Conservation (phyloP, 257 asterid species). For the Solanum etuberosum region DNA sequence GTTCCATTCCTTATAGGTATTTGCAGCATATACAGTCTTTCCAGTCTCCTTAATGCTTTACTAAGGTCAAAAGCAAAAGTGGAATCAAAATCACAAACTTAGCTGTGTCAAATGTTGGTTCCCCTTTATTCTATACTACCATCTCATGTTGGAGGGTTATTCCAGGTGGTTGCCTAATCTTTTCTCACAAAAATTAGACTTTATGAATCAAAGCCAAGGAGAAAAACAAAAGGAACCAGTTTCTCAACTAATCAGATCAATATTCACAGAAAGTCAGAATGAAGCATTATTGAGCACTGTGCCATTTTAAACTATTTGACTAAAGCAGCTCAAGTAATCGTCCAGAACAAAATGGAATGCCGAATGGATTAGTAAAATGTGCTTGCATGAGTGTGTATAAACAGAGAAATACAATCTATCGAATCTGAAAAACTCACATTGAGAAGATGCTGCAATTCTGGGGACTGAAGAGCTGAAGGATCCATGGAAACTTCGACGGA, state of each 20-base stretch:
- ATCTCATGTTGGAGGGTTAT: not conserved
- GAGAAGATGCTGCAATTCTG: conserved; percentile 44
- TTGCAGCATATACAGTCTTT: not conserved
- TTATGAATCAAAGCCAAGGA: not conserved
- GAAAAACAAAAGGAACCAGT: not conserved
- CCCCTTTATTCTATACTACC: not conserved
- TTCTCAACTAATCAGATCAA: not conserved
- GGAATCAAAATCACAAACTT: not conserved
- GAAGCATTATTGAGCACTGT: not conserved
- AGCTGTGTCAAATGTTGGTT: not conserved
- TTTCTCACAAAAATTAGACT: not conserved
- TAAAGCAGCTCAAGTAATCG: not conserved
- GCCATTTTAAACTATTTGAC: not conserved
- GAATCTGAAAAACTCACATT: conserved; percentile 15
- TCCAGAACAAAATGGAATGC: not conserved
- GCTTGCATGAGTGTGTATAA: not conserved
- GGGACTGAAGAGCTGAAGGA: conserved; percentile 27
- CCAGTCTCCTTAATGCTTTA: not conserved
- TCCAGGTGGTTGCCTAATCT: not conserved
- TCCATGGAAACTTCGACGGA: conserved; percentile 25
- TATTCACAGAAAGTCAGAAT: not conserved
- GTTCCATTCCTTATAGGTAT: not conserved
- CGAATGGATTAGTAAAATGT: not conserved
- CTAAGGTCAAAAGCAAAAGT: not conserved
- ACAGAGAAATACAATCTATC: not conserved